These are phyloP conservation scores for Ilyonectria mors-panacis DNA, from an alignment of 2,329 filamentous ascomycete species.

Conservation along the genomic window DNA sequence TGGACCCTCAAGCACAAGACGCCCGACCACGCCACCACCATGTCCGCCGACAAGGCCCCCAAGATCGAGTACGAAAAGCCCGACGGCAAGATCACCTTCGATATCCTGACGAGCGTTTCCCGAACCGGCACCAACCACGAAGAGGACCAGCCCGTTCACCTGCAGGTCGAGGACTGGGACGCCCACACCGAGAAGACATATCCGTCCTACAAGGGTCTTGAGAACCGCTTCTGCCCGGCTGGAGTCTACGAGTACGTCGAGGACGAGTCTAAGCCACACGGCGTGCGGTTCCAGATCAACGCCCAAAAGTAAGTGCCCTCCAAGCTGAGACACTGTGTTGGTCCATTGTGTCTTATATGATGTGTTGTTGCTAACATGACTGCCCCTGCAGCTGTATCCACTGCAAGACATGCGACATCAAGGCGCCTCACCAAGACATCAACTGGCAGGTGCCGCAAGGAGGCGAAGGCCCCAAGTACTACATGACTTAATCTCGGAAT, in stretches of 20 bases:
- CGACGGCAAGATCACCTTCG: conserved; percentile 94
- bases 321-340: background rate
- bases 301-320: conserved; percentile 85
- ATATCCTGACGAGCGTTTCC: conserved; percentile 95
- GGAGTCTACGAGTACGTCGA: conserved; percentile 99
- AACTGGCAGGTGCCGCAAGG: conserved; percentile 97
- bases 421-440: conserved; percentile 96
- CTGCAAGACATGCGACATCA: conserved; percentile 99
- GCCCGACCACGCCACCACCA: conserved; percentile 84
- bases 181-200: conserved; percentile 87
- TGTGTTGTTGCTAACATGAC: conserved; percentile 30
- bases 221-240: conserved; percentile 97
- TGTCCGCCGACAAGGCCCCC: conserved; percentile 80
- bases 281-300: conserved; percentile 98
- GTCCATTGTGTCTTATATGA: background rate
- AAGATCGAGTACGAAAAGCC: conserved; percentile 99
- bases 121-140: conserved; percentile 98
- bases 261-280: conserved; percentile 86
- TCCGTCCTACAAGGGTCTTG: conserved; percentile 90
- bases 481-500: conserved; percentile 68
- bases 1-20: conserved; percentile 93
- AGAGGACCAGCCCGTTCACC: conserved; percentile 96
- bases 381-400: conserved; percentile 85
- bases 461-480: conserved; percentile 83
- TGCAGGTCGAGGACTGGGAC: conserved; percentile 97